Evolutionary conservation across 2,329 filamentous ascomycete species (phyloP).

Genomic region (Colletotrichum costaricense): DNA sequence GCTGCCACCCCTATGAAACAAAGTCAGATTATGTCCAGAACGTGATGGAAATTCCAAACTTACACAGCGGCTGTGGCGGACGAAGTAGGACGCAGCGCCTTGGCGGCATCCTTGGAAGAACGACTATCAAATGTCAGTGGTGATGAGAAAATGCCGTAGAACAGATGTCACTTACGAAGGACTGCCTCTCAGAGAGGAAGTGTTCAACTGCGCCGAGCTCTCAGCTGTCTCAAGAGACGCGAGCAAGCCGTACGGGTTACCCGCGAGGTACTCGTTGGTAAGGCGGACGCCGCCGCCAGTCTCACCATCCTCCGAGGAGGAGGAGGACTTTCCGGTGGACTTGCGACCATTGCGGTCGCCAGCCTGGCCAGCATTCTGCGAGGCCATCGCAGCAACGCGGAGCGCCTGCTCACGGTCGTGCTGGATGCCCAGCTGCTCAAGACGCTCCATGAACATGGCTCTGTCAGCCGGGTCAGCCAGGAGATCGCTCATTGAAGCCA

Average conservation of each 20-base stretch:
- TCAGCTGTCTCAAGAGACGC: background rate
- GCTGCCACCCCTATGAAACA: background rate
- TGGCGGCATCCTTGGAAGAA: conserved; percentile 13
- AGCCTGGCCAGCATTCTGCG: background rate
- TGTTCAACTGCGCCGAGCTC: background rate
- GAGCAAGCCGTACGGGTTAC: background rate
- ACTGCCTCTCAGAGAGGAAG: conserved; percentile 23
- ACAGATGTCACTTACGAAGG: conserved; percentile 1
- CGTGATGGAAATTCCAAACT: background rate
- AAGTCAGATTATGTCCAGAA: background rate
- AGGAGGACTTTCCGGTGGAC: conserved; percentile 7
- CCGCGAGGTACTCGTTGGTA: background rate
- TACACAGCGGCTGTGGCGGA: conserved; percentile 30
- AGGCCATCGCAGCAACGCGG: conserved; percentile 1
- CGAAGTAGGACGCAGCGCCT: conserved; percentile 25
- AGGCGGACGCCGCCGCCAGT: conserved; percentile 17
- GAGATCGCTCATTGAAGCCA: conserved; percentile 5
- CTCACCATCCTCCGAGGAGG: conserved; percentile 18
- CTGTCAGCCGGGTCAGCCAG: background rate
- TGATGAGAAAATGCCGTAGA: background rate
- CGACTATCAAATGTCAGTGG: background rate
- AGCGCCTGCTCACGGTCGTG: conserved; percentile 25
- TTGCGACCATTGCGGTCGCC: background rate
- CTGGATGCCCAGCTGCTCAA: conserved; percentile 19
- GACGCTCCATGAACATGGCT: conserved; percentile 25